These are phyloP conservation scores for Cyclotella kingstonii DNA, from an alignment of 108 stramenopile genomes.

Conservation along the genomic window DNA sequence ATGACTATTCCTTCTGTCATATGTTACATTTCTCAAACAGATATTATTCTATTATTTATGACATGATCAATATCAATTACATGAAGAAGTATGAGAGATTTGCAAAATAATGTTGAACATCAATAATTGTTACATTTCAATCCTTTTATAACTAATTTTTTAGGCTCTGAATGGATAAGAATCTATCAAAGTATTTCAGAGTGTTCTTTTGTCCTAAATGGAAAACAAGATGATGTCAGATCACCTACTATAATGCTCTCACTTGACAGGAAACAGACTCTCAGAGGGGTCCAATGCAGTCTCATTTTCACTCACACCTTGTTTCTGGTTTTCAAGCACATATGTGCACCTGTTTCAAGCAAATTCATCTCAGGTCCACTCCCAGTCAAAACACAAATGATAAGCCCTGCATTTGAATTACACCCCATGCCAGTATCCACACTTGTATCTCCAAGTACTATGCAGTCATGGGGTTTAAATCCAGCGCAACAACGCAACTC, in stretches of 20 bases:
- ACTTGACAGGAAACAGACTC: background rate
- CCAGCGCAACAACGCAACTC: slow-evolving; percentile 33
- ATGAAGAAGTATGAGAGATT: too few species aligned
- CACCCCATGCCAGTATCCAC: slow-evolving; percentile 53
- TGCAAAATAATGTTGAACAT: too few species aligned
- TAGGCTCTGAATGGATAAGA: too few species aligned
- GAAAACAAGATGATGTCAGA: background rate
- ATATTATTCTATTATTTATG: too few species aligned
- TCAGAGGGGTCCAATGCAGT: background rate
- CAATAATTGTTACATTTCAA: too few species aligned
- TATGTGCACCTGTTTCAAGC: slow-evolving; percentile 48
- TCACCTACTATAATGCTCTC: background rate
- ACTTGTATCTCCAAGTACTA: slow-evolving; percentile 62
- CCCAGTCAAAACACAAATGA: slow-evolving; percentile 60
- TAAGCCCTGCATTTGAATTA: slow-evolving; percentile 41
- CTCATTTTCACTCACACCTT: background rate
- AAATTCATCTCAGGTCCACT: slow-evolving; percentile 48
- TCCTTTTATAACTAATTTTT: too few species aligned
- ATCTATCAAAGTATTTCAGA: too few species aligned
- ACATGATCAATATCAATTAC: too few species aligned
- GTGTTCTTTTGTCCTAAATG: too few species aligned
- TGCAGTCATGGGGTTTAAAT: slow-evolving; percentile 35
- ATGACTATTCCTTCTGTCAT: too few species aligned
- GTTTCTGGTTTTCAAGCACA: slow-evolving; percentile 19
- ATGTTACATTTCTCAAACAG: too few species aligned